Evolutionary conservation across 2,329 filamentous ascomycete genomes (phyloP).

Genomic region (Diaporthe destruens): DNA sequence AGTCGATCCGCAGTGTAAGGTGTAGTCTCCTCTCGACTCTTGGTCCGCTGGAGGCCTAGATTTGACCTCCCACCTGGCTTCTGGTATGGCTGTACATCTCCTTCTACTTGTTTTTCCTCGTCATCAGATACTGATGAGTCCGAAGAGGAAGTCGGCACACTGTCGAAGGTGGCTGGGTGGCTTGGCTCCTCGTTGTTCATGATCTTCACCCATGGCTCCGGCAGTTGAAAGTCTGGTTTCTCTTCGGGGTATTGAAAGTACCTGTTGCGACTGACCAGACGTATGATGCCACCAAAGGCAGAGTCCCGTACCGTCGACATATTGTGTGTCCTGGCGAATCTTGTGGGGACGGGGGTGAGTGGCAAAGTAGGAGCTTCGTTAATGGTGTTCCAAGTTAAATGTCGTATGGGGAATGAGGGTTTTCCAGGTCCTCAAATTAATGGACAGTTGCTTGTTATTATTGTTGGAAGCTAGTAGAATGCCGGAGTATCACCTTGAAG

Average conservation of each 20-base stretch:
- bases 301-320: constrained; percentile 44
- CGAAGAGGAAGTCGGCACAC: constrained; percentile 28
- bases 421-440: background rate
- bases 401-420: background rate
- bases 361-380: background rate
- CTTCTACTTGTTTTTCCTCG: constrained; percentile 44
- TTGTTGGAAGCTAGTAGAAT: background rate
- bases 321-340: background rate
- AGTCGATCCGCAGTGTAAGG: constrained; percentile 46
- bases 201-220: constrained; percentile 74
- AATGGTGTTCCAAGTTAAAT: background rate
- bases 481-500: background rate
- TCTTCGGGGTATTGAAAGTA: constrained; percentile 73
- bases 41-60: constrained; percentile 43
- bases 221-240: constrained; percentile 73
- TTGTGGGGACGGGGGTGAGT: background rate
- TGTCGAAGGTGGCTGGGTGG: constrained; percentile 38
- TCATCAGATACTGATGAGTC: constrained; percentile 41
- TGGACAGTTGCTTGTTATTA: background rate
- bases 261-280: constrained; percentile 47
- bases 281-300: constrained; percentile 48
- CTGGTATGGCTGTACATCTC: constrained; percentile 42
- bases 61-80: constrained; percentile 32
- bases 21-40: constrained; percentile 46
- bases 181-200: constrained; percentile 77